Conservation (phyloP, 345 rosid species). For the Eucalyptus paniculata region DNA sequence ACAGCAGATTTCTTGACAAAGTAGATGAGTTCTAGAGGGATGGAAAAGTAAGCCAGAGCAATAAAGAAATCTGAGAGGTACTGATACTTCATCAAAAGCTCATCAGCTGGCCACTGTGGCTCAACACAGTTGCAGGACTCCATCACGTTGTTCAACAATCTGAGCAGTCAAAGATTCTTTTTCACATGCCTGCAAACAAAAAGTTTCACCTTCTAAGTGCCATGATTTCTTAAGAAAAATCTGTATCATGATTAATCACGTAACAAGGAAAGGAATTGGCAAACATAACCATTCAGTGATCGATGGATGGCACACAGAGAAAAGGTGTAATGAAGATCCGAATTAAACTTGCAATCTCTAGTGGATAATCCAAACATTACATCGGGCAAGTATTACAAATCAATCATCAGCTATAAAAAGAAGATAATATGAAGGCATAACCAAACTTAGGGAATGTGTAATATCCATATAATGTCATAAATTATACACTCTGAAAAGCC, state of each 20-base stretch:
- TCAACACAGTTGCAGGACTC: constrained; percentile 90
- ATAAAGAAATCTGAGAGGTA: constrained; percentile 98
- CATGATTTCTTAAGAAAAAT: neutral
- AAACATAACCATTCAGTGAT: neutral
- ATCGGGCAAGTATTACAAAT: neutral
- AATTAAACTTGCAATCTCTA: neutral
- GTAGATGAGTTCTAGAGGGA: constrained; percentile 90
- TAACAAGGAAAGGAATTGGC: neutral
- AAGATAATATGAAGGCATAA: neutral
- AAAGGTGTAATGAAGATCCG: neutral
- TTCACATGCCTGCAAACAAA: neutral
- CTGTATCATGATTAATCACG: neutral
- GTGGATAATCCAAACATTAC: neutral
- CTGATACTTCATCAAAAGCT: constrained; percentile 87
- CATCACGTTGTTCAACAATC: constrained; percentile 11
- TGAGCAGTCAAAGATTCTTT: neutral
- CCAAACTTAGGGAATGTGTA: neutral
- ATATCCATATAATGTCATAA: neutral
- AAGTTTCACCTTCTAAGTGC: neutral
- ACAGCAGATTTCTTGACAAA: constrained; percentile 94
- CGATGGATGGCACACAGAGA: neutral
- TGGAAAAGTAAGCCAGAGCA: constrained; percentile 94
- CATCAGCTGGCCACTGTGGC: constrained; percentile 95
- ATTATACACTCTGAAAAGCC: neutral
- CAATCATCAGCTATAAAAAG: neutral